Base-by-base conservation (phyloP, 2,329 filamentous ascomycete species). In the Blastomyces emzantsi region DNA sequence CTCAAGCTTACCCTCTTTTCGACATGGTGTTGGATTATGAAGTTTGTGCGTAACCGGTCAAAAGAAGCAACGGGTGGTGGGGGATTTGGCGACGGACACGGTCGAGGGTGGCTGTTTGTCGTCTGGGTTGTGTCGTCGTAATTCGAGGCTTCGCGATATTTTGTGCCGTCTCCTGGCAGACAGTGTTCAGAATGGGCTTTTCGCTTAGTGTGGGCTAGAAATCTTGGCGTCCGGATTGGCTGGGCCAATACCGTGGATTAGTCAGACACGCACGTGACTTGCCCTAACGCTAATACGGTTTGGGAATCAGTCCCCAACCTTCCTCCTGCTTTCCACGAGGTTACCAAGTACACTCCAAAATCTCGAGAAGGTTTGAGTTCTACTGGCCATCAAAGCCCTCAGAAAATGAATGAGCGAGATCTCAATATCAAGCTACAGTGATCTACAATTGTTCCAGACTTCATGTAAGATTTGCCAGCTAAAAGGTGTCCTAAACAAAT, bases 1-100 rank as follows among this genome's bases (percentile, higher is more conserved):
- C 62, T 28, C 33, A 30, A 45, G 67, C 78, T 76, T 75, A 81
- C 79, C 79, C 78, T 78, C 78, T 77, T 71, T 78, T 79, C 75
- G 79, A 80, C 79, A 81, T 81, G 70, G 76, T 79, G 77, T 70
- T 73, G 73, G 70, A 70, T 70, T 75, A 73, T 79, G 71, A 73
- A 33, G 41, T 30, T 59, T 59, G 52, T 56, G 41, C 33, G 72
- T 72, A 68, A 71, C 70, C 69, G 71, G 72, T 71, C 70, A 68
- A 72, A 72, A 71, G 69, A 70, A 70, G 70, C 71, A 70, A 69
- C 69, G 70, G 71, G 66, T 67, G 67, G 67, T 67, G 69, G 68
- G 67, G 65, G 69, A 62, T 62, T 58, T 51, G 61, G 59, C 28
- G 47, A 47, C 49, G 52, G 49, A 30, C 25, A 30, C 25, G 25